Base-by-base conservation (phyloP, 345 rosid genomes). In the Acer negundo region DNA sequence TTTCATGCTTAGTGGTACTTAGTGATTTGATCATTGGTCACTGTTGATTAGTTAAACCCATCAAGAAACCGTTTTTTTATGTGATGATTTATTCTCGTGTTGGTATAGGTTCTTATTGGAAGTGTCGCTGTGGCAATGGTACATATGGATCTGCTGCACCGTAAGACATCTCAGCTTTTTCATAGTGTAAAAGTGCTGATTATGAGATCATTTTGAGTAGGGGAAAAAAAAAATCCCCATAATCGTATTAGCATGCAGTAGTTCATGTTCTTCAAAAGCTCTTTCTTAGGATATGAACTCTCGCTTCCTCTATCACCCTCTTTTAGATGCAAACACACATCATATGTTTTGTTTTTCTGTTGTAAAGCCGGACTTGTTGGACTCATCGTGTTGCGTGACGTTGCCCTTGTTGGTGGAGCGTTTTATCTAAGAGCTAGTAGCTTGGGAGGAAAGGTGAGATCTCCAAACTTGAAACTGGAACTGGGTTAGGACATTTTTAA, bases 41-140 rank as follows among this genome's bases (percentile, higher is more conserved):
- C 5, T 31, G 15, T 19, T 47, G 4, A 7, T 3, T 17, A 55
- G 2, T 9, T 73, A n/a, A 46, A 62, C n/a, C 24, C 20, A 12
- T 16, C 8, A 9, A 62, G 56, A 42, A 23, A n/a, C 22, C 20
- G 1, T 58, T 6, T 59, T 59, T n/a, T n/a, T 9, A 3, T 13
- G 63, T 19, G 20, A 63, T 19, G 16, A 23, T 31, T 75, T 4
- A 28, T 62, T 70, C 20, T 65, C 2, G 61, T 70, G 69, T 74
- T 72, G 51, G 42, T 80, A 56, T 85, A 96, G 99, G 95, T 96
- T 82, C 97, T 96, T 81, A 89, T 96, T 9, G 97, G 97, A 49
- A 82, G 93, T 81, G 99, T 96, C 53, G 94, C 95, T 31, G 22
- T 96, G 84, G 93, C 97, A 16, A 94, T 94, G 99, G 94, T 92